phyloP scores from a whole-genome alignment of 2,329 filamentous ascomycete species.

The Nemania sp. region DNA sequence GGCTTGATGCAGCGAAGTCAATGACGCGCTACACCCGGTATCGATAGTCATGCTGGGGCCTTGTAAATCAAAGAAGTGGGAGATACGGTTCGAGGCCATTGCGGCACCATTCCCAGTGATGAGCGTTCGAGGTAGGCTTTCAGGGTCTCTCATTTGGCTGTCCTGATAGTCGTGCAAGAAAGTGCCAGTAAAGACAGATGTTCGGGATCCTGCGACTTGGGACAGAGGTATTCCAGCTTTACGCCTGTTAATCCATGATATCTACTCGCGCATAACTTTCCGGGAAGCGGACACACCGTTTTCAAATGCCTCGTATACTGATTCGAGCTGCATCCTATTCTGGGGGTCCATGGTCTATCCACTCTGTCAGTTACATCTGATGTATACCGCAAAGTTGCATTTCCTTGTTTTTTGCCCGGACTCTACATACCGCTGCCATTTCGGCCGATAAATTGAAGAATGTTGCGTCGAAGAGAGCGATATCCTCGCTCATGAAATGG shows the following conservation, averaged over 20 bases:
- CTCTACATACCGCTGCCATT: too few species aligned
- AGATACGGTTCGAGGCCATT: constrained; percentile 41
- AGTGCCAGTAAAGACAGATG: constrained; percentile 6
- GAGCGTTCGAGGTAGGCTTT: too few species aligned
- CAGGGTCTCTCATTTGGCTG: constrained; percentile 5
- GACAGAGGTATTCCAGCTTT: constrained; percentile 13
- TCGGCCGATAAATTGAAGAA: background rate
- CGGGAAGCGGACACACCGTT: too few species aligned
- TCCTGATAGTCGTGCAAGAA: constrained; percentile 12
- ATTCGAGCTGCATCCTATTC: constrained; percentile 1
- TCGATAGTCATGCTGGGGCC: constrained; percentile 26
- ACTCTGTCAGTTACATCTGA: too few species aligned
- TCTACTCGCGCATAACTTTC: too few species aligned
- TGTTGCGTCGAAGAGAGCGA: background rate
- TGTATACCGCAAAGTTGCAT: too few species aligned
- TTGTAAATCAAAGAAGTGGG: constrained; percentile 40
- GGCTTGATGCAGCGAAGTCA: too few species aligned
- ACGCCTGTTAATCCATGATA: too few species aligned
- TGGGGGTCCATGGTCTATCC: constrained; percentile 6
- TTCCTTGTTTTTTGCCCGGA: too few species aligned
- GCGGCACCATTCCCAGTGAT: too few species aligned
- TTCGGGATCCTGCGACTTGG: constrained; percentile 3
- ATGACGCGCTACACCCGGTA: constrained; percentile 18
- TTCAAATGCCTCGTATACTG: constrained; percentile 4
- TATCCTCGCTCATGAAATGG: constrained; percentile 4